A percentile compares a stretch with the other conserved stretches of the same genome.
Evolutionary conservation across 2,329 filamentous ascomycete genomes (phyloP).

Genomic region (Dactylellina haptotyla): DNA sequence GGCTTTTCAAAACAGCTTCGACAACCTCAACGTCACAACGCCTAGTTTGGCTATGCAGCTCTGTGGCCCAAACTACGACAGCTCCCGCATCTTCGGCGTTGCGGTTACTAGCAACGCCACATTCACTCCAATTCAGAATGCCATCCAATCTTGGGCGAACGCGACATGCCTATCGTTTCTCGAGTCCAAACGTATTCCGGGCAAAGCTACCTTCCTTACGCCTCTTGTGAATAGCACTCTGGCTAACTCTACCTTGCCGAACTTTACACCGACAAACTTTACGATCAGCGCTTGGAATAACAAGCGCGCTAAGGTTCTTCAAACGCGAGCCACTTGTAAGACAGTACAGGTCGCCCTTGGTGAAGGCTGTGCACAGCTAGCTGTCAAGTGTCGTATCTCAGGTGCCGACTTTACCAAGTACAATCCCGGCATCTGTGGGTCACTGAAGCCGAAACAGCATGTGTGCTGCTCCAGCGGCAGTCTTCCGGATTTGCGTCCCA

Average conservation of each 20-base stretch:
- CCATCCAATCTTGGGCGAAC: slow-evolving; percentile 59
- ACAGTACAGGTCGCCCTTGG: slow-evolving; percentile 60
- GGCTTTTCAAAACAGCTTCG: slow-evolving; percentile 58
- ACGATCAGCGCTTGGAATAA: slow-evolving; percentile 52
- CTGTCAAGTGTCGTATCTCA: slow-evolving; percentile 62
- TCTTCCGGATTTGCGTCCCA: slow-evolving; percentile 61
- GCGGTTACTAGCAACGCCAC: slow-evolving; percentile 59
- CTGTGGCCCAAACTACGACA: slow-evolving; percentile 59
- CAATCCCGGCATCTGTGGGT: slow-evolving; percentile 60
- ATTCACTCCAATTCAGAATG: slow-evolving; percentile 59
- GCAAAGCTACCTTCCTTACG: slow-evolving; percentile 57
- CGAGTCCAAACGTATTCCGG: slow-evolving; percentile 53
- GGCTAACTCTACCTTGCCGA: background rate
- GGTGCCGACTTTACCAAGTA: slow-evolving; percentile 61
- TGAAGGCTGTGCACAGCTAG: slow-evolving; percentile 62
- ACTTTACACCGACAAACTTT: slow-evolving; percentile 53
- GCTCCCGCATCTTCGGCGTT: slow-evolving; percentile 60
- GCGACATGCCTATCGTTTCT: slow-evolving; percentile 58
- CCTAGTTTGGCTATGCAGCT: slow-evolving; percentile 61
- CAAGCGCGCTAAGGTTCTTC: slow-evolving; percentile 35
- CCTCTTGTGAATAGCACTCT: slow-evolving; percentile 57
- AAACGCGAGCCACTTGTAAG: slow-evolving; percentile 57
- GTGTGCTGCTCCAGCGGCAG: slow-evolving; percentile 62
- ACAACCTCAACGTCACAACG: slow-evolving; percentile 56
- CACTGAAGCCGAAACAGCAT: slow-evolving; percentile 59